Conservation (phyloP, 2,329 filamentous ascomycete species). For the Ceratocystis cacaofunesta region DNA sequence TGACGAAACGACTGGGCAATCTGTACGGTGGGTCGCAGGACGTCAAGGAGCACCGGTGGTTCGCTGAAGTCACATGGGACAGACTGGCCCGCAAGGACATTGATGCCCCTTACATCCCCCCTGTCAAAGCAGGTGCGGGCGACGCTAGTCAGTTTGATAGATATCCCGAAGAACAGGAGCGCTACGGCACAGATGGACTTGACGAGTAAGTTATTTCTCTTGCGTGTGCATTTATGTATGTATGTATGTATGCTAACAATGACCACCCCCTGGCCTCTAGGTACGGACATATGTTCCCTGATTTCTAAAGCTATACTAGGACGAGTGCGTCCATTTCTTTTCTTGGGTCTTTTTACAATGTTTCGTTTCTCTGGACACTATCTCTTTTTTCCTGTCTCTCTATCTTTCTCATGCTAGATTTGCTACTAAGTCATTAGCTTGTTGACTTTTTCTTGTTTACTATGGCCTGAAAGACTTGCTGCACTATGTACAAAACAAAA, state of each 20-base stretch:
- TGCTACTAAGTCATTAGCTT: neutral
- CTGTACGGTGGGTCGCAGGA: slow-evolving; percentile 79
- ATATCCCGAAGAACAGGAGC: slow-evolving; percentile 92
- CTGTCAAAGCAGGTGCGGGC: slow-evolving; percentile 81
- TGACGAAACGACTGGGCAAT: slow-evolving; percentile 91
- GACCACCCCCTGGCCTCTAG: slow-evolving; percentile 27
- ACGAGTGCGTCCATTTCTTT: neutral
- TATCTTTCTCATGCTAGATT: neutral
- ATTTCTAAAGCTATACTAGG: slow-evolving; percentile 40
- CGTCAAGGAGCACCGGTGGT: slow-evolving; percentile 93
- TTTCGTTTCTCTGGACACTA: neutral
- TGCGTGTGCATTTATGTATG: neutral
- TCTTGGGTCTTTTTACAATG: neutral
- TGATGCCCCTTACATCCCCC: slow-evolving; percentile 92
- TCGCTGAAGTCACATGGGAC: slow-evolving; percentile 96
- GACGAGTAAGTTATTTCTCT: slow-evolving; percentile 61
- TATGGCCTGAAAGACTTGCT: neutral
- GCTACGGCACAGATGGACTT: slow-evolving; percentile 59
- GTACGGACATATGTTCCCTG: slow-evolving; percentile 58
- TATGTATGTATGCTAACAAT: neutral
- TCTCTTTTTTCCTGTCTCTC: neutral
- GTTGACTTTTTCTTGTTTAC: neutral
- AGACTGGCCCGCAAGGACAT: slow-evolving; percentile 88
- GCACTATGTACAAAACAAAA: neutral
- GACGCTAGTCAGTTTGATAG: slow-evolving; percentile 97